Conservation (phyloP, 768 basidiomycete species). For the Lactifluus volemus region DNA sequence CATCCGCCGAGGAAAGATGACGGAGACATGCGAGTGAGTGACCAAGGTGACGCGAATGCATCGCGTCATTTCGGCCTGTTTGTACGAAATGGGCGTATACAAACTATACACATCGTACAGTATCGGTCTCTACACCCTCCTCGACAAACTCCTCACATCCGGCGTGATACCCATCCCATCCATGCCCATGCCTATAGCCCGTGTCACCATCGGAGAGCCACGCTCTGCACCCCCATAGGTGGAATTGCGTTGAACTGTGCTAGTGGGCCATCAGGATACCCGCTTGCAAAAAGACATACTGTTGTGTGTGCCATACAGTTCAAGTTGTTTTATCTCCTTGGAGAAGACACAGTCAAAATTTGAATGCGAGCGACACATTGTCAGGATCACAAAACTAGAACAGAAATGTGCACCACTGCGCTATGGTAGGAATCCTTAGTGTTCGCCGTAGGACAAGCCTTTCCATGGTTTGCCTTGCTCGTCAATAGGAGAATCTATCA, state of each 20-base stretch:
- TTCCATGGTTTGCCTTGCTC: constrained; percentile 89
- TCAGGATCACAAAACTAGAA: constrained; percentile 41
- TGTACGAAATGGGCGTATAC: neutral
- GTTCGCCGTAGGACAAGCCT: constrained; percentile 43
- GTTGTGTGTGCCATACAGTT: no score
- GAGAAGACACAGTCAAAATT: constrained; percentile 92
- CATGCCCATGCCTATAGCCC: constrained; percentile 16
- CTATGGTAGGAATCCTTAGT: neutral
- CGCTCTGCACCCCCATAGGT: constrained; percentile 30
- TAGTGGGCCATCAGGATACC: constrained; percentile 19
- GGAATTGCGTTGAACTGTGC: constrained; percentile 28
- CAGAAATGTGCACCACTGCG: constrained; percentile 28
- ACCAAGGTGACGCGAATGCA: constrained; percentile 4
- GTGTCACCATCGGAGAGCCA: constrained; percentile 17
- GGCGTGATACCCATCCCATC: constrained; percentile 20
- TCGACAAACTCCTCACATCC: constrained; percentile 17
- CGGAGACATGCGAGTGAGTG: neutral
- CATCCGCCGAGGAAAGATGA: constrained; percentile 1
- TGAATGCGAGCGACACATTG: constrained; percentile 45
- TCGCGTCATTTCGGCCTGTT: constrained; percentile 18
- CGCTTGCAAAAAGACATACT: constrained; percentile 40
- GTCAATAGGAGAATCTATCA: constrained; percentile 70
- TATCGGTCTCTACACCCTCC: constrained; percentile 1
- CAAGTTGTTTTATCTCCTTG: constrained; percentile 78
- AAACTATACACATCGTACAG: neutral